Conservation (phyloP, 768 basidiomycete species). For the Boletus speciosus region DNA sequence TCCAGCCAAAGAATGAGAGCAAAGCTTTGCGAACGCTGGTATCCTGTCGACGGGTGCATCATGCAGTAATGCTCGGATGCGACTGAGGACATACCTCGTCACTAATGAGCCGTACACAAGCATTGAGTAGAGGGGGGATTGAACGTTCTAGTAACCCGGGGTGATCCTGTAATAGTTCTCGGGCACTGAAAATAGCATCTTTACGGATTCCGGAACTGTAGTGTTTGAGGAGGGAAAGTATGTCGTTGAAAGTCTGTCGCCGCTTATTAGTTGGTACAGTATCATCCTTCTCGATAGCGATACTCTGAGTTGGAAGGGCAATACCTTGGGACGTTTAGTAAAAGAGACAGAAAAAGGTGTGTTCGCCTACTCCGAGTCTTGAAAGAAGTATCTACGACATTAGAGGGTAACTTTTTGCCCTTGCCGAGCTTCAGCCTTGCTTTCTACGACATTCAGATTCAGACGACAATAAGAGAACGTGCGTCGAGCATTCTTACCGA, state of each 20-base stretch:
- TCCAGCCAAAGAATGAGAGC: conserved; percentile 67
- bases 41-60: conserved; percentile 50
- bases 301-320: conserved; percentile 82
- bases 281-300: conserved; percentile 52
- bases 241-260: conserved; percentile 71
- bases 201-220: conserved; percentile 74
- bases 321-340: conserved; percentile 57
- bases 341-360: background rate
- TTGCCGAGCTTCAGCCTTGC: conserved; percentile 95
- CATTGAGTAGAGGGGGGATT: conserved; percentile 54
- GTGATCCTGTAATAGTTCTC: conserved; percentile 66
- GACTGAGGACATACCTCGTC: conserved; percentile 63
- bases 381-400: conserved; percentile 95
- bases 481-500: conserved; percentile 42
- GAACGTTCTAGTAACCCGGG: conserved; percentile 50
- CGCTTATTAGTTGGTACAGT: conserved; percentile 69
- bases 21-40: conserved; percentile 71
- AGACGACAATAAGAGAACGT: background rate
- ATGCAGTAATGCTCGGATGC: background rate
- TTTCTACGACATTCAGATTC: conserved; percentile 55
- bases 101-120: conserved; percentile 65
- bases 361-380: conserved; percentile 77
- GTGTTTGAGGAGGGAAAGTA: conserved; percentile 78
- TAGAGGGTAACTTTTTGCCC: conserved; percentile 76
- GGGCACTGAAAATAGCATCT: conserved; percentile 72